phyloP scores from a whole-genome alignment of 164 flowering plant genomes.

The Nelumbo lutea region DNA sequence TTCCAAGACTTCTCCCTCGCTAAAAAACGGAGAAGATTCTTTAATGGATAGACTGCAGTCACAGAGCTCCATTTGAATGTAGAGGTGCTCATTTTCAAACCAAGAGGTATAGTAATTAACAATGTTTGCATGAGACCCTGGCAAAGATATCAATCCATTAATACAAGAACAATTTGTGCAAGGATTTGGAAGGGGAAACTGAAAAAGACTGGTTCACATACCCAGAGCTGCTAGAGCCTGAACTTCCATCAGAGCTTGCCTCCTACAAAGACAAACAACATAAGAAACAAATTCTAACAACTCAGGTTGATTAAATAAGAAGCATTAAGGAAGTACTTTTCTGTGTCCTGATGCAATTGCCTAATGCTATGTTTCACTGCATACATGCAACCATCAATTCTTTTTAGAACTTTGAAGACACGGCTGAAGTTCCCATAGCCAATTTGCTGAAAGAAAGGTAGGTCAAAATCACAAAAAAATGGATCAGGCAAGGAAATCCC shows the following conservation, averaged over 20 bases:
- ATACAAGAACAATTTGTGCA: background rate
- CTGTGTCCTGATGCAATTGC: conserved; percentile 64
- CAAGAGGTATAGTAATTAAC: conserved; percentile 83
- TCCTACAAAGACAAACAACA: conserved; percentile 39
- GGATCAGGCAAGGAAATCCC: background rate
- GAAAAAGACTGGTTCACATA: conserved; percentile 16
- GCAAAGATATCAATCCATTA: background rate
- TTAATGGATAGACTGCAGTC: conserved; percentile 60
- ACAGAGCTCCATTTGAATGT: conserved; percentile 95
- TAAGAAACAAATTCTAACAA: conserved; percentile 16
- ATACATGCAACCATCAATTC: conserved; percentile 95
- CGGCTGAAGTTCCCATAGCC: conserved; percentile 87
- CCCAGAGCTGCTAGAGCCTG: conserved; percentile 96
- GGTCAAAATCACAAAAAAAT: background rate
- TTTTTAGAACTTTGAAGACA: conserved; percentile 81
- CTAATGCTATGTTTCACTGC: conserved; percentile 81
- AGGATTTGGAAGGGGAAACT: background rate
- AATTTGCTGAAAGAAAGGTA: conserved; percentile 54
- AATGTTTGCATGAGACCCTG: conserved; percentile 78
- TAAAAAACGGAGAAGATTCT: conserved; percentile 25
- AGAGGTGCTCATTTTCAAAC: conserved; percentile 94
- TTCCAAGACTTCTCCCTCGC: conserved; percentile 55
- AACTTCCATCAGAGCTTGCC: conserved; percentile 93
- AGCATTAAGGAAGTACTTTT: conserved; percentile 46
- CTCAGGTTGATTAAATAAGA: background rate